phyloP scores from a whole-genome alignment of 202 grass and related monocot genomes.

The Panicum virgatum region DNA sequence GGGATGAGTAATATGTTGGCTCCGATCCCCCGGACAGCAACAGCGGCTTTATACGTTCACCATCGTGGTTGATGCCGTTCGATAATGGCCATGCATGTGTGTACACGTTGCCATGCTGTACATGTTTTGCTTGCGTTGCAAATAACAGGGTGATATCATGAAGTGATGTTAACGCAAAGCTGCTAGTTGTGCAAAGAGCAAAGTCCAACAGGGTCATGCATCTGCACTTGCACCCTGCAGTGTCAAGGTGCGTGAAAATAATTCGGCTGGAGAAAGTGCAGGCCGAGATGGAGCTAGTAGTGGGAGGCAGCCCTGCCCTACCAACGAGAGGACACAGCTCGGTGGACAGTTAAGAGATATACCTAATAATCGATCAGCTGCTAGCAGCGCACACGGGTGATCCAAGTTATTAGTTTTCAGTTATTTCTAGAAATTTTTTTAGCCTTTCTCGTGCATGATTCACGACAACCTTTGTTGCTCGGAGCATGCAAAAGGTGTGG shows the following conservation, averaged over 20 bases:
- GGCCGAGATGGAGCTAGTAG: background rate
- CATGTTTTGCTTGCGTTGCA: slow-evolving; percentile 26
- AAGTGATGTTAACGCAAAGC: slow-evolving; percentile 59
- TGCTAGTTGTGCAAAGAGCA: slow-evolving; percentile 1
- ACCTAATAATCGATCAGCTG: slow-evolving; percentile 24
- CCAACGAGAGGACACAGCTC: background rate
- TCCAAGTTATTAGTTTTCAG: background rate
- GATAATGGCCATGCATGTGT: slow-evolving; percentile 1
- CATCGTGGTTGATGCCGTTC: background rate
- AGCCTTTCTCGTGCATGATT: slow-evolving; percentile 25
- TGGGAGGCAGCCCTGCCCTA: slow-evolving; percentile 41
- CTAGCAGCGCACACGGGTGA: background rate
- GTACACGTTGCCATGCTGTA: too few species aligned
- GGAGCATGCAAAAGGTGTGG: too few species aligned
- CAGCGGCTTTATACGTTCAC: background rate
- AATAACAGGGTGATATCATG: slow-evolving; percentile 35
- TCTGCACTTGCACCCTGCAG: slow-evolving; percentile 8
- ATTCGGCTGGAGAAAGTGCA: slow-evolving; percentile 33
- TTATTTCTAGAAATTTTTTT: background rate
- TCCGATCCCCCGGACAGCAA: background rate
- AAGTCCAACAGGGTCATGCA: slow-evolving; percentile 45
- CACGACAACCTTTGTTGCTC: slow-evolving; percentile 2
- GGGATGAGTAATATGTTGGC: too few species aligned
- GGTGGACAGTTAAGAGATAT: slow-evolving; percentile 27
- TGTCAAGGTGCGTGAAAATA: slow-evolving; percentile 40